phyloP scores from a whole-genome alignment of 306 rosid genomes.

The Cicer pinnatifidum region DNA sequence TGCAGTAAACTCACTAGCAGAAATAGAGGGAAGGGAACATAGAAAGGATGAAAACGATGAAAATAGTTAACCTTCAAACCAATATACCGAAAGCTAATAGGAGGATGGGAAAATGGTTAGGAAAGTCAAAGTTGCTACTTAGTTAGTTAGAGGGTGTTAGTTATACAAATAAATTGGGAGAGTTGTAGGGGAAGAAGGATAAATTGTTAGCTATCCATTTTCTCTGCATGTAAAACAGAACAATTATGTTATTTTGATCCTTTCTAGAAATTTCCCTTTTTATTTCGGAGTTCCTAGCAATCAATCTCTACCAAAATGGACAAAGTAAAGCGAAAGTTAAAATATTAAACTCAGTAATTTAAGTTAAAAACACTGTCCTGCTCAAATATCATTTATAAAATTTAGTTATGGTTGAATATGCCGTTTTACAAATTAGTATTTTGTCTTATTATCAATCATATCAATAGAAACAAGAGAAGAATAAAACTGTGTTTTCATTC shows the following conservation, averaged over 20 bases:
- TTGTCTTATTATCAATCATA: slow-evolving; percentile 1
- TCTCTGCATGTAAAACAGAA: not conserved
- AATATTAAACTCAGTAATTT: not conserved
- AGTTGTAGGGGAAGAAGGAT: not conserved
- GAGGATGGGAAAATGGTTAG: not conserved
- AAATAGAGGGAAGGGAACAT: slow-evolving; percentile 17
- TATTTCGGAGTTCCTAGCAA: not conserved
- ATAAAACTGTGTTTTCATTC: not conserved
- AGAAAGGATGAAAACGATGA: not conserved
- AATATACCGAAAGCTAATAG: slow-evolving; percentile 18
- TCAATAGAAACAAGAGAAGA: slow-evolving; percentile 28
- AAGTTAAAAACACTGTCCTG: not conserved
- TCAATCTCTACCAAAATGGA: slow-evolving; percentile 1
- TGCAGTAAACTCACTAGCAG: not conserved
- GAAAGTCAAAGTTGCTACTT: not conserved
- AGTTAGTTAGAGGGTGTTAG: not conserved
- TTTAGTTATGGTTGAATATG: not conserved
- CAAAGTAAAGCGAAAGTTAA: slow-evolving; percentile 5
- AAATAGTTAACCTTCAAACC: slow-evolving; percentile 28
- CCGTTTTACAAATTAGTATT: not conserved
- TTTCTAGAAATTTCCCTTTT: not conserved
- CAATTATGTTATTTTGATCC: not conserved
- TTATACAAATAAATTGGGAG: not conserved
- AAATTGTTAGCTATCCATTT: not conserved
- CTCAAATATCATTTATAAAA: slow-evolving; percentile 5